Conservation (phyloP, 768 basidiomycete species). For the Sporobolomyces pararoseus region DNA sequence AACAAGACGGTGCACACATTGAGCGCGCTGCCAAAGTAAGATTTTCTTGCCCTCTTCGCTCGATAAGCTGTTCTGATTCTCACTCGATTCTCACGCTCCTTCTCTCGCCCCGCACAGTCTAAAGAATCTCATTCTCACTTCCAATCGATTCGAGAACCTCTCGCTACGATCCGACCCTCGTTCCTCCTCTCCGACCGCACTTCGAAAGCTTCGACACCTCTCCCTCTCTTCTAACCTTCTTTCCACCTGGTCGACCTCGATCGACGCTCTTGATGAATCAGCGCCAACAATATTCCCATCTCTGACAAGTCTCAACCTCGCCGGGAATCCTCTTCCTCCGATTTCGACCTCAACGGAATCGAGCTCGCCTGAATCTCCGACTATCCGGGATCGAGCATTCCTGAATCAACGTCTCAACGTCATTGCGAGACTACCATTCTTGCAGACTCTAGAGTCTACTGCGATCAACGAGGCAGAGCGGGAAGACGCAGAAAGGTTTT, state of each 20-base stretch:
- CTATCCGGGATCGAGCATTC: conserved; percentile 45
- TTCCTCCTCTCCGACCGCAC: conserved; percentile 42
- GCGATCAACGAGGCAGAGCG: conserved; percentile 70
- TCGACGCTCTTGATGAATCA: conserved; percentile 57
- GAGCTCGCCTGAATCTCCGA: background rate
- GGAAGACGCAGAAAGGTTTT: conserved; percentile 76
- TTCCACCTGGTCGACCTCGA: conserved; percentile 56
- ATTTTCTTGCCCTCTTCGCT: background rate
- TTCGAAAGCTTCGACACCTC: conserved; percentile 53
- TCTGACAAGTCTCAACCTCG: conserved; percentile 61
- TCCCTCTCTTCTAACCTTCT: conserved; percentile 64
- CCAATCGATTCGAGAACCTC: conserved; percentile 60
- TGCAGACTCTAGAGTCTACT: conserved; percentile 63
- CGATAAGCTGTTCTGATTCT: too few relatives aligned
- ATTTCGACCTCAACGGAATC: conserved; percentile 46
- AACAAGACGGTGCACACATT: conserved; percentile 19
- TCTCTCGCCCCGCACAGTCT: too few relatives aligned
- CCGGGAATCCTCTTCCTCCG: conserved; percentile 59
- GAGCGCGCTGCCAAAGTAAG: conserved; percentile 33
- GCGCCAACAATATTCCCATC: conserved; percentile 56
- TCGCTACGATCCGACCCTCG: background rate
- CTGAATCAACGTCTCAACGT: conserved; percentile 59
- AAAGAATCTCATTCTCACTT: conserved; percentile 63
- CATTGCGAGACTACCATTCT: conserved; percentile 65
- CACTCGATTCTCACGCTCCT: too few relatives aligned